phyloP scores from a whole-genome alignment of 148 eudicot species.

The Heliosperma pusillum region DNA sequence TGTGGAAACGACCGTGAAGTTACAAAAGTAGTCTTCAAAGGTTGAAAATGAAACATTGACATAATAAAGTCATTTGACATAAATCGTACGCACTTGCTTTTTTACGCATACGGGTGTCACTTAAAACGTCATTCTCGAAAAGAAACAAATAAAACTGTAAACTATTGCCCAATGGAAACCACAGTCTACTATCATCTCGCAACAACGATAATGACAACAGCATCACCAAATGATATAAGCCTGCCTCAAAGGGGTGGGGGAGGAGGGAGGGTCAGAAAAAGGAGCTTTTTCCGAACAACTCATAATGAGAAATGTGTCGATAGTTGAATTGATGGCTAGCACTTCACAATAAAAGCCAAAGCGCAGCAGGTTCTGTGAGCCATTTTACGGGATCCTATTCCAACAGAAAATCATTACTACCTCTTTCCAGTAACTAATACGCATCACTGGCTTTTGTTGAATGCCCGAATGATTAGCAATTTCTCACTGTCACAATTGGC shows the following conservation, averaged over 20 bases:
- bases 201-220: background rate
- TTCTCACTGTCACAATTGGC: background rate
- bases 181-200: background rate
- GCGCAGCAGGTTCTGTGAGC: background rate
- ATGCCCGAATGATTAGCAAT: background rate
- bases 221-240: too few species aligned
- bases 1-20: background rate
- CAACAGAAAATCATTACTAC: background rate
- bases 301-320: background rate
- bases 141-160: background rate
- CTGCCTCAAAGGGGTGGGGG: too few species aligned
- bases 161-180: background rate
- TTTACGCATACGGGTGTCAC: background rate
- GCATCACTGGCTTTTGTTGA: background rate
- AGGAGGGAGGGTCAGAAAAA: too few species aligned
- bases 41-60: background rate
- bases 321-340: background rate
- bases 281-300: too few species aligned
- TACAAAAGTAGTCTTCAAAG: slow-evolving; percentile 10
- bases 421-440: background rate
- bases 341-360: too few species aligned
- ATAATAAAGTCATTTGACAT: background rate
- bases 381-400: background rate
- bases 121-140: background rate
- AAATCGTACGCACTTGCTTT: background rate